Percentiles rank a stretch among this genome's conserved stretches.
Evolutionary conservation across 78 protist genomes (phyloP).

Genomic region (Dictyostelium intermedium): DNA sequence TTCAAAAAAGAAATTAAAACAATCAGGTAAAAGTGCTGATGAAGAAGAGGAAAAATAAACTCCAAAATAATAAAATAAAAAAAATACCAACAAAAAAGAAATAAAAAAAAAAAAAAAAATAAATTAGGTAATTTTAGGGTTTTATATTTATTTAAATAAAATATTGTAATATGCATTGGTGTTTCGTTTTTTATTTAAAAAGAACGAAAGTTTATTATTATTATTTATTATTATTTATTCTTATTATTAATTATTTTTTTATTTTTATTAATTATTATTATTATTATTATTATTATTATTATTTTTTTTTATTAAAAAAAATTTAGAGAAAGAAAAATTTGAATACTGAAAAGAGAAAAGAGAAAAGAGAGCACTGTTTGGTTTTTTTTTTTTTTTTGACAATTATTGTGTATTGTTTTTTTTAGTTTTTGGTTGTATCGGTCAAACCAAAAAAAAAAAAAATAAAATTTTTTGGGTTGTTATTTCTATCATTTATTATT

Average conservation of each 20-base stretch:
- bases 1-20: slow-evolving; percentile 71
- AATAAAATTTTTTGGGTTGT: background rate
- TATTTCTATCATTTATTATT: background rate
- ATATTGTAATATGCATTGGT: background rate
- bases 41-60: slow-evolving; percentile 13
- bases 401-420: background rate
- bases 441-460: background rate
- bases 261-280: too few relatives aligned
- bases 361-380: background rate
- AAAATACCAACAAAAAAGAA: background rate
- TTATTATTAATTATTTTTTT: too few relatives aligned
- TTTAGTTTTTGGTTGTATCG: background rate
- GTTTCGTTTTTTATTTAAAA: slow-evolving; percentile 9
- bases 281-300: too few relatives aligned
- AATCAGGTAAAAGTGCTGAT: background rate
- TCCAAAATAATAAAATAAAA: background rate
- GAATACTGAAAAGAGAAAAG: background rate
- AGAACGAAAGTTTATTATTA: background rate
- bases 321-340: background rate
- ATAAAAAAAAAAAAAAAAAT: background rate
- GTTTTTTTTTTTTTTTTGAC: background rate
- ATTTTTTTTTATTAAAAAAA: background rate
- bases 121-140: background rate
- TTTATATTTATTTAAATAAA: background rate
- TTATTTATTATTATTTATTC: too few relatives aligned